These are phyloP conservation scores for Thelephora ganbajun DNA, from an alignment of 768 basidiomycete genomes.

Conservation along the genomic window DNA sequence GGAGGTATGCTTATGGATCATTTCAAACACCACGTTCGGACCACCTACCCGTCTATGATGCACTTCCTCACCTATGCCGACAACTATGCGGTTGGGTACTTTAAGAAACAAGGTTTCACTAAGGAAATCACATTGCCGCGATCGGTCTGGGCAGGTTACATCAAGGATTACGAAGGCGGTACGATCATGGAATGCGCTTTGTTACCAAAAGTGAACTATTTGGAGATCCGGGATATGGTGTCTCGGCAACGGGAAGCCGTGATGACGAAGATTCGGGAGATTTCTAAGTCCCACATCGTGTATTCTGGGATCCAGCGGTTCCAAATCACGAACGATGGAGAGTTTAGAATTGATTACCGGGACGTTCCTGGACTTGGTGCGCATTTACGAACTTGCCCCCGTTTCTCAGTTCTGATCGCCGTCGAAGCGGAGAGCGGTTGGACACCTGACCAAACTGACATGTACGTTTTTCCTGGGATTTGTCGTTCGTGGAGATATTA, in stretches of 20 bases:
- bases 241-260: slow-evolving; percentile 80
- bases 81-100: slow-evolving; percentile 98
- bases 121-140: slow-evolving; percentile 93
- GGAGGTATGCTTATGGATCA: slow-evolving; percentile 98
- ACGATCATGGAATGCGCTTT: slow-evolving; percentile 99
- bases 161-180: slow-evolving; percentile 99
- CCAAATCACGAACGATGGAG: slow-evolving; percentile 38
- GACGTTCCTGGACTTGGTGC: slow-evolving; percentile 73
- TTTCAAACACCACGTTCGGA: slow-evolving; percentile 85
- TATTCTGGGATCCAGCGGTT: slow-evolving; percentile 72
- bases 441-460: slow-evolving; percentile 69
- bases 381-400: slow-evolving; percentile 3
- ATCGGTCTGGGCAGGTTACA: slow-evolving; percentile 93
- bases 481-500: background rate
- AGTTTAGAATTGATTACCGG: slow-evolving; percentile 46
- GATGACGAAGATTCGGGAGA: slow-evolving; percentile 73
- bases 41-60: slow-evolving; percentile 75
- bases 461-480: slow-evolving; percentile 28
- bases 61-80: slow-evolving; percentile 97
- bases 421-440: slow-evolving; percentile 77
- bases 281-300: slow-evolving; percentile 77
- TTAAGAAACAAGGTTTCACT: slow-evolving; percentile 97
- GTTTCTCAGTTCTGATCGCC: slow-evolving; percentile 7
- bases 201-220: slow-evolving; percentile 85
- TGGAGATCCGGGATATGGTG: slow-evolving; percentile 65